Evolutionary conservation across 441 rosid genomes (phyloP).

Genomic region (Syzygium syzygioides): DNA sequence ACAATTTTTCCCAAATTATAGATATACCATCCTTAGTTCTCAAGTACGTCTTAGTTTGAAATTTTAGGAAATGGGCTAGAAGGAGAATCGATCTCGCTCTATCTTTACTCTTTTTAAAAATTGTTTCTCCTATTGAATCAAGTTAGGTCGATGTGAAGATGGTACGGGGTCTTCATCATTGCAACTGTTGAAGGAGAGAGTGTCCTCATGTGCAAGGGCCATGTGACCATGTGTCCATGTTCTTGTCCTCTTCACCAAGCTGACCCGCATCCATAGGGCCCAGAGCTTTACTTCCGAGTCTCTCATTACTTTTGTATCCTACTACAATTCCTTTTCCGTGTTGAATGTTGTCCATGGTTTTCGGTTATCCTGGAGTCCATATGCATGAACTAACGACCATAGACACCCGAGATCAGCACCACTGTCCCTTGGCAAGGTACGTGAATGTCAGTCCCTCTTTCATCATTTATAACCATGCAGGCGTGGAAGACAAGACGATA

Average conservation of each 20-base stretch:
- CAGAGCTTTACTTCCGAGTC: constrained; percentile 1
- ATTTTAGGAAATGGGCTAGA: neutral
- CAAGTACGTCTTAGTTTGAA: neutral
- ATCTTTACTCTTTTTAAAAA: neutral
- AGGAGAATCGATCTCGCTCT: neutral
- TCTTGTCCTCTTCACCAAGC: constrained; percentile 8
- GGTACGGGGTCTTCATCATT: neutral
- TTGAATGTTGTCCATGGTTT: neutral
- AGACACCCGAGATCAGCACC: neutral
- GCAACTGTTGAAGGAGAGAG: neutral
- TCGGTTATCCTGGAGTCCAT: neutral
- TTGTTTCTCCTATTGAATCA: neutral
- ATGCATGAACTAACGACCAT: neutral
- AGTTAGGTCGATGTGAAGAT: neutral
- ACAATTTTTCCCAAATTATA: no score
- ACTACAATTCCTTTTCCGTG: neutral
- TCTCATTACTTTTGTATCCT: neutral
- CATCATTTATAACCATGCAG: neutral
- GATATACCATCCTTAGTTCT: neutral
- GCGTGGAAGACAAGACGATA: neutral
- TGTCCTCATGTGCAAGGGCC: constrained; percentile 42
- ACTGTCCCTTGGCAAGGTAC: neutral
- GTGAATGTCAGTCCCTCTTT: neutral
- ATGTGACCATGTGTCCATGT: constrained; percentile 49
- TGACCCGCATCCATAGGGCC: constrained; percentile 18